These are phyloP conservation scores for Malassezia globosa DNA, from an alignment of 1,284 basidiomycete species.

Conservation along the genomic window DNA sequence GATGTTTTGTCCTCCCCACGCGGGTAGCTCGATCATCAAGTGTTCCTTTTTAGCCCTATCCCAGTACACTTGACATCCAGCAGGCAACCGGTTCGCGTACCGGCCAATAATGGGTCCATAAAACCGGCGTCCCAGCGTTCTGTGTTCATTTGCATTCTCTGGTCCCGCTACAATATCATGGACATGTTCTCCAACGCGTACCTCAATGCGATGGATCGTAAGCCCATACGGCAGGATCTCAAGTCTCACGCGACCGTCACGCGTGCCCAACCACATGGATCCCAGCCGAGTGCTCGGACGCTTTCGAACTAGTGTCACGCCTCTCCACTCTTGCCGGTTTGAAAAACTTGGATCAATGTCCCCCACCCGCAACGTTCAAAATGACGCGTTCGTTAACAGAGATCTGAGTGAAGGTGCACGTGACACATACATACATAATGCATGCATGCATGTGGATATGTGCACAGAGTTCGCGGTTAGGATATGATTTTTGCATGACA, in stretches of 20 bases:
- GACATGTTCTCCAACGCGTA: slow-evolving; percentile 8
- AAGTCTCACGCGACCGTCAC: slow-evolving; percentile 5
- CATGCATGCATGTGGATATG: too few species aligned
- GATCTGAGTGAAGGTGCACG: too few species aligned
- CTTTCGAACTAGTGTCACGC: too few species aligned
- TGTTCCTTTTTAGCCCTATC: too few species aligned
- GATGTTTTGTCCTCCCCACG: slow-evolving; percentile 20
- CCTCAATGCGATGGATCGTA: slow-evolving; percentile 29
- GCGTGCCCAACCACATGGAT: background rate
- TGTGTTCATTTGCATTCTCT: slow-evolving; percentile 29
- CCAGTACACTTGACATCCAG: slow-evolving; percentile 14
- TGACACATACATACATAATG: too few species aligned
- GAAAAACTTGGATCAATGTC: too few species aligned
- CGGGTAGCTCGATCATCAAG: background rate
- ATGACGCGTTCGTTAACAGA: too few species aligned
- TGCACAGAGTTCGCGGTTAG: too few species aligned
- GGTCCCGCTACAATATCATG: slow-evolving; percentile 36
- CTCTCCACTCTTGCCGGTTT: too few species aligned
- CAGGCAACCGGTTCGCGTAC: slow-evolving; percentile 39
- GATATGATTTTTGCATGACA: too few species aligned
- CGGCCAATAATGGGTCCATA: slow-evolving; percentile 39
- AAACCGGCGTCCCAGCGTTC: slow-evolving; percentile 23
- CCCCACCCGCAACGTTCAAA: too few species aligned
- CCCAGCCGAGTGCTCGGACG: too few species aligned
- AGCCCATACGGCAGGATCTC: slow-evolving; percentile 33